Evolutionary conservation across 1,284 basidiomycete genomes (phyloP).

Genomic region (Ganoderma lucidum): DNA sequence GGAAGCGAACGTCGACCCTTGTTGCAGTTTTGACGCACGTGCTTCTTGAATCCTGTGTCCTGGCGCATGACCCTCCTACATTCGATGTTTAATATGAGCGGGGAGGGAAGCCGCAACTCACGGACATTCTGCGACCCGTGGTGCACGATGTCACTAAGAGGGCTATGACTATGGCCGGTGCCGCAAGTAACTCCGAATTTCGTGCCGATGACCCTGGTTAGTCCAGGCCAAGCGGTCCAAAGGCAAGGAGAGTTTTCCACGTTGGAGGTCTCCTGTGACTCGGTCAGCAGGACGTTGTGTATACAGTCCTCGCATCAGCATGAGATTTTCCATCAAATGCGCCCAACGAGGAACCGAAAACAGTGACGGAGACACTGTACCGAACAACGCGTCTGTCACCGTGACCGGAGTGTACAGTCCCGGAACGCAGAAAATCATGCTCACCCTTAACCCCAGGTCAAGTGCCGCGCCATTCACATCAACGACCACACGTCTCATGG

Average conservation of each 20-base stretch:
- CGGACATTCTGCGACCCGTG: neutral
- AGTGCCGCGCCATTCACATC: neutral
- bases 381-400: neutral
- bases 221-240: too few relatives aligned
- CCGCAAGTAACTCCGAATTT: neutral
- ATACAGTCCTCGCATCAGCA: neutral
- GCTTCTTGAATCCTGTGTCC: neutral
- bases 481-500: neutral
- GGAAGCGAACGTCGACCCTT: neutral
- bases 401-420: neutral
- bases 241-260: neutral
- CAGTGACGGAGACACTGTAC: neutral
- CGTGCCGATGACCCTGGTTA: neutral
- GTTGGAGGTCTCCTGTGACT: neutral
- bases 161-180: too few relatives aligned
- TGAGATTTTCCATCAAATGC: constrained; percentile 3
- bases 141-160: too few relatives aligned
- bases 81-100: neutral
- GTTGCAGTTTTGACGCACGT: neutral
- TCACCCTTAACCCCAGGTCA: neutral
- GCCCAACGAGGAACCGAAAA: neutral
- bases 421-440: neutral
- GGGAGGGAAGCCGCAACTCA: neutral
- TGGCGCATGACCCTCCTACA: neutral
- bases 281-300: neutral